phyloP scores from a whole-genome alignment of 805 yeast species.

The Torulaspora gathmanii region DNA sequence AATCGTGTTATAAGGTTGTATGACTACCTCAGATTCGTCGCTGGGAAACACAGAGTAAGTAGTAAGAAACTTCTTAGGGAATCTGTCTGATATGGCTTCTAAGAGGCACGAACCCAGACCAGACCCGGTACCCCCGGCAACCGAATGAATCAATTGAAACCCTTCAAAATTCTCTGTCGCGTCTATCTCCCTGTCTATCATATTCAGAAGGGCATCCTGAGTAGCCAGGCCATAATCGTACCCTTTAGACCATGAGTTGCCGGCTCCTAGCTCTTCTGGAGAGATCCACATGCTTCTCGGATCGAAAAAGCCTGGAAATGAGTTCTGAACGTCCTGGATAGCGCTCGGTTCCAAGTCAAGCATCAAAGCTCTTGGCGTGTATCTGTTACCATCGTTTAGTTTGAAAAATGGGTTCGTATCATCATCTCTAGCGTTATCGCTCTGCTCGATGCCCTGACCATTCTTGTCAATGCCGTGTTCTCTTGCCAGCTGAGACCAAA shows the following conservation, averaged over 20 bases:
- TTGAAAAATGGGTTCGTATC: slow-evolving; percentile 81
- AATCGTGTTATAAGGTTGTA: slow-evolving; percentile 91
- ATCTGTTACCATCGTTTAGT: slow-evolving; percentile 65
- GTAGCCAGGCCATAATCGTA: slow-evolving; percentile 66
- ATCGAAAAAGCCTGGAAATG: slow-evolving; percentile 63
- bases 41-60: slow-evolving; percentile 86
- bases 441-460: slow-evolving; percentile 28
- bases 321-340: slow-evolving; percentile 54
- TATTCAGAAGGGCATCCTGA: slow-evolving; percentile 69
- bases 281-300: slow-evolving; percentile 77
- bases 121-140: slow-evolving; percentile 98
- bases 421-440: slow-evolving; percentile 46
- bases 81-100: slow-evolving; percentile 75
- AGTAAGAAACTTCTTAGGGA: slow-evolving; percentile 73
- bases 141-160: slow-evolving; percentile 86
- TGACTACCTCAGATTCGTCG: slow-evolving; percentile 88
- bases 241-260: slow-evolving; percentile 94
- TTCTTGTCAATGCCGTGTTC: slow-evolving; percentile 72
- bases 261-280: slow-evolving; percentile 87
- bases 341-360: slow-evolving; percentile 91
- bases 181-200: slow-evolving; percentile 86
- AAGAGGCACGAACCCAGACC: slow-evolving; percentile 84
- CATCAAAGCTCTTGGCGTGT: slow-evolving; percentile 82
- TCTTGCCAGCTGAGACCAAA: slow-evolving; percentile 81
- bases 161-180: slow-evolving; percentile 85